These are phyloP conservation scores for Penicillium aurantiogriseum DNA, from an alignment of 2,329 filamentous ascomycete species.

Conservation along the genomic window DNA sequence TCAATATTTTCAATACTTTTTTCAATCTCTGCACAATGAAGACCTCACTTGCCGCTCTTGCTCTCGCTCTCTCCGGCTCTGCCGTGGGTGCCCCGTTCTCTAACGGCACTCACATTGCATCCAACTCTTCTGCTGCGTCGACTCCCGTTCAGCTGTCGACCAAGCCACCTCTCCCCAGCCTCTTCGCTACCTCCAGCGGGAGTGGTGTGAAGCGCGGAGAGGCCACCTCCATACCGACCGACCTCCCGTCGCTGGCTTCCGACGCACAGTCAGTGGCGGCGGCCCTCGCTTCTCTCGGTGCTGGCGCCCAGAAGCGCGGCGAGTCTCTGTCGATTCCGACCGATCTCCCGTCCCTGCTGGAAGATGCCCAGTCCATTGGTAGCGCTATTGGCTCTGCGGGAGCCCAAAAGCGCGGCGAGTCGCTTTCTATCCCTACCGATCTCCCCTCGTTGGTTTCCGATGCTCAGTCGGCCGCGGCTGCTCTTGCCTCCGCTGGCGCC, in stretches of 20 bases:
- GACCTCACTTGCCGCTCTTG: conserved; percentile 13
- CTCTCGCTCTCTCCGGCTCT: conserved; percentile 16
- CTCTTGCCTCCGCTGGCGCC: neutral
- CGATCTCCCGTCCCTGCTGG: conserved; percentile 9
- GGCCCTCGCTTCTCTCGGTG: neutral
- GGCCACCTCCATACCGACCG: conserved; percentile 7
- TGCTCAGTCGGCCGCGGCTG: neutral
- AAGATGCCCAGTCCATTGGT: conserved; percentile 10
- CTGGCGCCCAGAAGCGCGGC: conserved; percentile 8
- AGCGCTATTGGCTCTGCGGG: conserved; percentile 5
- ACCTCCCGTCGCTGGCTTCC: conserved; percentile 10
- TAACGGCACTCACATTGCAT: conserved; percentile 9
- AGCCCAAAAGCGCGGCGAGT: conserved; percentile 9
- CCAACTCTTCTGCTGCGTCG: conserved; percentile 1
- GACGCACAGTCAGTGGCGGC: neutral
- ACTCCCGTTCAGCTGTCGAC: conserved; percentile 7
- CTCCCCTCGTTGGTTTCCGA: conserved; percentile 8
- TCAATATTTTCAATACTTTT: neutral
- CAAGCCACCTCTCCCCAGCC: neutral
- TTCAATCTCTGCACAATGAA: conserved; percentile 15
- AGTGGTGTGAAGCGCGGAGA: conserved; percentile 7
- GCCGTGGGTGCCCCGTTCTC: conserved; percentile 17
- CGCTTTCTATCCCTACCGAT: conserved; percentile 9
- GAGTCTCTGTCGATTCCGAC: conserved; percentile 6
- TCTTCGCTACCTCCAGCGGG: neutral